phyloP scores from a whole-genome alignment of 2,329 filamentous ascomycete genomes.

The Apiospora pterosperma region DNA sequence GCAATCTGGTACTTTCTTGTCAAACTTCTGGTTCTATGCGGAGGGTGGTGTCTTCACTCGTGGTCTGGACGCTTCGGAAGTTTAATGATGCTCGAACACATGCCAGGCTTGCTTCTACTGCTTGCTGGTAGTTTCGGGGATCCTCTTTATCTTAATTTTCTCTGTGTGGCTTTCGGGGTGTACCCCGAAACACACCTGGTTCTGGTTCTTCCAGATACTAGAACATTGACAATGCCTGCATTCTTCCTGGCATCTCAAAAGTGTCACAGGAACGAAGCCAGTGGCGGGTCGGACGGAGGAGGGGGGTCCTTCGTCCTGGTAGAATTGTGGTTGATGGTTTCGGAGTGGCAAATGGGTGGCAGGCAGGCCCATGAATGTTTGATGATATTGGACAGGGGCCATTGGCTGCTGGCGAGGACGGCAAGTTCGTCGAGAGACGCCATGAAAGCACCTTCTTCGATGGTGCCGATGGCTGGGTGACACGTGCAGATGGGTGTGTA shows the following conservation, averaged over 20 bases:
- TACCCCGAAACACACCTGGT: neutral
- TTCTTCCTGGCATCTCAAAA: neutral
- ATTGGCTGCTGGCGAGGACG: neutral
- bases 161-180: neutral
- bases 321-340: neutral
- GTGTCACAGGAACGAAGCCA: neutral
- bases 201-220: neutral
- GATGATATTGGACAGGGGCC: neutral
- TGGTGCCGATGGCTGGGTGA: neutral
- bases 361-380: neutral
- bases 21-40: neutral
- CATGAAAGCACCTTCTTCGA: neutral
- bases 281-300: neutral
- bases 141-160: neutral
- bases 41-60: neutral
- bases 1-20: conserved; percentile 7
- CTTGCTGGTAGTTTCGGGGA: neutral
- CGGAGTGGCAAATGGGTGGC: neutral
- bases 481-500: neutral
- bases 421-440: neutral
- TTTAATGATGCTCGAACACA: neutral
- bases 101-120: neutral
- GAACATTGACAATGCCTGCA: neutral
- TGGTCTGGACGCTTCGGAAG: neutral
- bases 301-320: neutral